phyloP scores from a whole-genome alignment of 257 asterid species.

The Jasminum sambac region DNA sequence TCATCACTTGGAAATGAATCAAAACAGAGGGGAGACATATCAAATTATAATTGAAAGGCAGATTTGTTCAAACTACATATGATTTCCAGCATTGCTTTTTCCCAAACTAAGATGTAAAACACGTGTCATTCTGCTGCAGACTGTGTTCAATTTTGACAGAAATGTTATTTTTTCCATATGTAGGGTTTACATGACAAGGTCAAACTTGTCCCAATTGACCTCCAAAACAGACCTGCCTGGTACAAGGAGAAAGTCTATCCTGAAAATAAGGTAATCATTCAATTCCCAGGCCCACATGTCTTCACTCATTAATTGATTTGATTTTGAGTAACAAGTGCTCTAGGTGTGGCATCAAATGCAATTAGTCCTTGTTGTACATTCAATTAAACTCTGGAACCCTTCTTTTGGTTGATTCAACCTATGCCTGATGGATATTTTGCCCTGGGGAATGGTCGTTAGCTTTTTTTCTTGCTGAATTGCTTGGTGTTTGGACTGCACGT shows the following conservation, averaged over 20 bases:
- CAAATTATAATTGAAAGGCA: not conserved
- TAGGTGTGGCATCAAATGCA: not conserved
- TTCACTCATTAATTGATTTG: not conserved
- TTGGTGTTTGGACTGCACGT: not conserved
- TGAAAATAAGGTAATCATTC: conserved; percentile 45
- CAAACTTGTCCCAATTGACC: conserved; percentile 56
- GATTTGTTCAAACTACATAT: not conserved
- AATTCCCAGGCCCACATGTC: not conserved
- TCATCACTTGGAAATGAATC: not conserved
- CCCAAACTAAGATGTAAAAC: not conserved
- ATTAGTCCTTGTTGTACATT: not conserved
- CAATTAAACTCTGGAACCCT: not conserved
- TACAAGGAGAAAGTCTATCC: conserved; percentile 71
- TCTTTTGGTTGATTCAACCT: not conserved
- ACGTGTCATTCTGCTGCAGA: not conserved
- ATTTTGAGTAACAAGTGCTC: not conserved
- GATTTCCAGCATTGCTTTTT: not conserved
- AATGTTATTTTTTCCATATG: not conserved
- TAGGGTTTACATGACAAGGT: conserved; percentile 62
- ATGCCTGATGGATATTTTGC: not conserved
- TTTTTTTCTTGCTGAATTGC: not conserved
- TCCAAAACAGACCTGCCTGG: conserved; percentile 61
- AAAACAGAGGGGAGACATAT: not conserved
- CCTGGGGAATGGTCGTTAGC: not conserved
- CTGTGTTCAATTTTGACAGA: not conserved